Conservation (phyloP, 495 filamentous ascomycete genomes). For the Penicillium malachiteum region DNA sequence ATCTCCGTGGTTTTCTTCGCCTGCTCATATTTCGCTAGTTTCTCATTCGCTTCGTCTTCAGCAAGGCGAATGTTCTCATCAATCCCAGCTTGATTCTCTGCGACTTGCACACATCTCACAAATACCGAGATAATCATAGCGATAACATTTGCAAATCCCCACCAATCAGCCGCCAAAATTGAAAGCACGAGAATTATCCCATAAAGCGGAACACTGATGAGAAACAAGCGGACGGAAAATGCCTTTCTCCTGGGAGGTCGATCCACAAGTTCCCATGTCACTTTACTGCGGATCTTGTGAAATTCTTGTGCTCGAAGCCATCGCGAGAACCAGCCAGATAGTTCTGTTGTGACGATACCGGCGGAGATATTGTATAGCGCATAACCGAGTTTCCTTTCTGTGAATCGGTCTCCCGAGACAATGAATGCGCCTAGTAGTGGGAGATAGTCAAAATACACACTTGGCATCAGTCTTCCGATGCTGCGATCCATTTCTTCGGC, state of each 20-base stretch:
- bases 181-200: constrained; percentile 8
- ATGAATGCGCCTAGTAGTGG: constrained; percentile 14
- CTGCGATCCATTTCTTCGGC: constrained; percentile 13
- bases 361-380: constrained; percentile 14
- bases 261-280: constrained; percentile 7
- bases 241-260: constrained; percentile 3
- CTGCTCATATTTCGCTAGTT: constrained; percentile 2
- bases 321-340: constrained; percentile 18
- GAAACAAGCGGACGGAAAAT: constrained; percentile 2
- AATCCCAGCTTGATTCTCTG: constrained; percentile 12
- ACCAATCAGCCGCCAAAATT: constrained; percentile 14
- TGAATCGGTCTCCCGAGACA: constrained; percentile 9
- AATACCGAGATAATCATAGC: constrained; percentile 14
- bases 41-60: constrained; percentile 1
- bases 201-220: constrained; percentile 5
- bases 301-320: constrained; percentile 14
- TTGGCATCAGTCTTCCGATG: constrained; percentile 12
- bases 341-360: constrained; percentile 14
- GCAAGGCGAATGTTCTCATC: constrained; percentile 3
- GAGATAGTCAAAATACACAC: constrained; percentile 11
- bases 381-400: constrained; percentile 10
- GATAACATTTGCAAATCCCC: constrained; percentile 15
- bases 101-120: constrained; percentile 7
- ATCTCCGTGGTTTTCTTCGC: not conserved
- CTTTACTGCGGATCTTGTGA: constrained; percentile 7